Conservation (phyloP, 2,329 filamentous ascomycete species). For the Drechslerella dactyloides region DNA sequence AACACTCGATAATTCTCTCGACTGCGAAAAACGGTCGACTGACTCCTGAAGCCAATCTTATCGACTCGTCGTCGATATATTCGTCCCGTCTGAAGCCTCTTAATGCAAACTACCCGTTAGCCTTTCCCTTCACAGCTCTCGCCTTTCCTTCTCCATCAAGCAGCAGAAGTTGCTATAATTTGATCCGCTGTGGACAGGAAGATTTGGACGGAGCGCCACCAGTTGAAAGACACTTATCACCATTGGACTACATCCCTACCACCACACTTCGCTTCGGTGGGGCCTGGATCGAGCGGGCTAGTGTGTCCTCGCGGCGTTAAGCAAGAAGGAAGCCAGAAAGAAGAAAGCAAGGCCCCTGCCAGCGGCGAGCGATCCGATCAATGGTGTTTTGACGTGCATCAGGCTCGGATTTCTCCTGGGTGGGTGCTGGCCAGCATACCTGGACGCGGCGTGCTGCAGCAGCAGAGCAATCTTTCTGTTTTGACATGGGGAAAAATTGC, state of each 20-base stretch:
- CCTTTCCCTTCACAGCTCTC: not conserved
- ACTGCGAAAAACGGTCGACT: not conserved
- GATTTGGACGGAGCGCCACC: constrained; percentile 27
- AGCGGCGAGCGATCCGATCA: constrained; percentile 19
- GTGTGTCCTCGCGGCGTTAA: constrained; percentile 37
- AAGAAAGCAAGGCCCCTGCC: constrained; percentile 13
- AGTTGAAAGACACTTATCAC: constrained; percentile 16
- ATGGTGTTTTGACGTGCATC: constrained; percentile 45
- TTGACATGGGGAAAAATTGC: constrained; percentile 1
- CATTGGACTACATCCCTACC: constrained; percentile 8
- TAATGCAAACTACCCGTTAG: not conserved
- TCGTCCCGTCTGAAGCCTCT: not conserved
- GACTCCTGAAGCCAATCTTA: not conserved
- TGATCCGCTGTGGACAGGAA: constrained; percentile 37
- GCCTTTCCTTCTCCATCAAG: constrained; percentile 1
- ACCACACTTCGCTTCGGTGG: not conserved
- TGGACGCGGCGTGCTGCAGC: not conserved
- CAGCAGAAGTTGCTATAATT: constrained; percentile 25
- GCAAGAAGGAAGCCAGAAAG: constrained; percentile 22
- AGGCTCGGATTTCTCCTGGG: constrained; percentile 25
- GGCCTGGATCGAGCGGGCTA: not conserved
- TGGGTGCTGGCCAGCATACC: constrained; percentile 14
- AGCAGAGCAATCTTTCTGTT: not conserved
- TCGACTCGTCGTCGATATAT: too few species aligned
- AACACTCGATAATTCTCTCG: too few species aligned